Base-by-base conservation (phyloP, 2,329 filamentous ascomycete genomes). In the Paecilomyces variotii region DNA sequence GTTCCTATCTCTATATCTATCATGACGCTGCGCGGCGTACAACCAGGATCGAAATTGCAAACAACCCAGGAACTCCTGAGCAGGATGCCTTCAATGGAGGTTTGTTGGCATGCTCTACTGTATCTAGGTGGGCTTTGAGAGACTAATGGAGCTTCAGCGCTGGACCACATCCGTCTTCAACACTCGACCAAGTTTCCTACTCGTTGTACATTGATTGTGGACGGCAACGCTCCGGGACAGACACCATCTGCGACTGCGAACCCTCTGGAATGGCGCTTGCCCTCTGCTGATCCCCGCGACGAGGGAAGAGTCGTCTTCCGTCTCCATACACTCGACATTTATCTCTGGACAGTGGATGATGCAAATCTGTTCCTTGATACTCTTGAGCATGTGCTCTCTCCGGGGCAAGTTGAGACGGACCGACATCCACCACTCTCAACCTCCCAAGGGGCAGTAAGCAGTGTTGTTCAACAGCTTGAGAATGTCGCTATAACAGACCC, bases 1-100 rank as follows among this genome's bases (percentile, higher is more conserved):
- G 81, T 60, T 86, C 83, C 54, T 87, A 87, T 72, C 75, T 87
- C 61, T 87, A 87, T 70, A 72, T 87, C 56, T 86, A 85, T 70
- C 79, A 85, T 70, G 82, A 84, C 65, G 75, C 80, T 9, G 74
- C 76, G 55, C 76, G 80, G 60, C 77, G 79, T 55, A 80, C 76
- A 59, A 78, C 80, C 12, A 80, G 85, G 61, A 71, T 87, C 55
- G 85, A 87, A 70, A 76, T 87, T 60, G 85, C 85, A 34, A 87
- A 87, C 67, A 80, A 86, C 68, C 81, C 84, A 9, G 84, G 84
- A 27, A 85, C 82, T 9, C 74, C 80, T 19, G 79, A 83, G n/a
- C 84, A 87, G 67, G 84, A 87, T 76, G 84, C 84, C 53, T 86
- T 87, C 68, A 78, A 79, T 64, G 85, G 84, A 61, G 77, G 81